Base-by-base conservation (phyloP, 345 rosid species). In the Erysimum cheiranthoides region DNA sequence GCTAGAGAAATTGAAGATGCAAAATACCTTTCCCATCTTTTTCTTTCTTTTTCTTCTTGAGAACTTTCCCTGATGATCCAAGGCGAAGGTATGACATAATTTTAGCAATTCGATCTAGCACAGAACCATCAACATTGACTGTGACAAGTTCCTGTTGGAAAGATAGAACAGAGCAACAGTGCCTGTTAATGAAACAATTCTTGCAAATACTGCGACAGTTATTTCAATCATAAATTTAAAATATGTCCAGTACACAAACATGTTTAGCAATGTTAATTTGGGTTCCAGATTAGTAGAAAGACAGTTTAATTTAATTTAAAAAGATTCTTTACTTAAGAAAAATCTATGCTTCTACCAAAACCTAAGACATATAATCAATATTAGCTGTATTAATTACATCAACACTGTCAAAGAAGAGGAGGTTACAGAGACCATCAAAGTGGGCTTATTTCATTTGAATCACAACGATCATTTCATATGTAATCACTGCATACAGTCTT, bases 41-140 rank as follows among this genome's bases (percentile, higher is more conserved):
- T 63, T 95, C 97, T 79, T 92, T 95, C 93, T 86, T 95, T 84
- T 95, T 95, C 97, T 92, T 94, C 91, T 95, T 95, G 54, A 92
- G 92, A 78, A 95, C 96, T 89, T 95, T 92, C 70, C 99, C 99
- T 38, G 99, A 90, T 74, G 99, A 90, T 73, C 97, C 97, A 78
- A 92, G 99, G 73, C 99, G 97, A 79, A 95, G 97, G 81, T 95
- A 95, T 34, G 91, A 83, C 97, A 95, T 88, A 69, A 95, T 92
- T 82, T 92, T 95, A 49, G 97, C 89, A 80, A 95, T 95, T 59
- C 97, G 89, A 84, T 95, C 99, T 68, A 95, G 89, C 71, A 95
- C 97, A 66, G 99, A 90, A 69, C 96, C 97, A 82, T 95, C 97
- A 76, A 95, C 97, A 73, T 80, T 83, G 59, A 90, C 97, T 35